A percentile compares a stretch with the other conserved stretches of the same genome.
phyloP scores from a whole-genome alignment of 164 flowering plant genomes.

The Chimonanthus salicifolius region DNA sequence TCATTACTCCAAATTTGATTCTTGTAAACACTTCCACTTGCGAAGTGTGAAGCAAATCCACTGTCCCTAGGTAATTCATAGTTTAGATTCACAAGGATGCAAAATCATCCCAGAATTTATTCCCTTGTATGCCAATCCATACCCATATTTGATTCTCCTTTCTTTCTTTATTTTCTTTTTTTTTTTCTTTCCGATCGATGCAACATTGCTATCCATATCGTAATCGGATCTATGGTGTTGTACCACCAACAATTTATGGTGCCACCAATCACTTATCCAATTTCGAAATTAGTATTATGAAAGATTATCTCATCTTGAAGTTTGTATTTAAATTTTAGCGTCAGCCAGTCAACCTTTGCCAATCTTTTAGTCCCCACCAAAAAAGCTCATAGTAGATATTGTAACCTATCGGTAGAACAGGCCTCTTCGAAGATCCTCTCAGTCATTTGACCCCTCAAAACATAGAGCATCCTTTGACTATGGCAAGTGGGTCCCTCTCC shows the following conservation, averaged over 20 bases:
- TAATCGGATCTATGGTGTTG: no score
- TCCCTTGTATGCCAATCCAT: constrained; percentile 13
- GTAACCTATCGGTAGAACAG: constrained; percentile 30
- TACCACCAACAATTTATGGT: no score
- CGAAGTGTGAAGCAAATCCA: neutral
- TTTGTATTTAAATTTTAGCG: no score
- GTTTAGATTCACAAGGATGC: neutral
- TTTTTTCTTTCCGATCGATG: no score
- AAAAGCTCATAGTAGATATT: constrained; percentile 27
- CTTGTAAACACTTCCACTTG: neutral
- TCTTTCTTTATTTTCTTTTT: constrained; percentile 1
- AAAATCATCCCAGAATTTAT: constrained; percentile 14
- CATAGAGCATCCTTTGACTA: constrained; percentile 28
- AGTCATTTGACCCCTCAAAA: constrained; percentile 17
- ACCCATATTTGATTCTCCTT: constrained; percentile 5
- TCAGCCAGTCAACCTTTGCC: neutral
- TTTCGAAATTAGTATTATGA: no score
- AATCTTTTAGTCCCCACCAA: constrained; percentile 12
- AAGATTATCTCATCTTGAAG: no score
- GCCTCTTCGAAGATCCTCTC: constrained; percentile 13
- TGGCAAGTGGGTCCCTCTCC: neutral
- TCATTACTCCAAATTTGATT: neutral
- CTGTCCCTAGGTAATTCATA: neutral
- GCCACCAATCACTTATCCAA: no score
- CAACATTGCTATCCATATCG: no score